Evolutionary conservation across 2,329 filamentous ascomycete species (phyloP), one percentile per base, ranked within the genome.

Genomic region (Septoria petroselini): DNA sequence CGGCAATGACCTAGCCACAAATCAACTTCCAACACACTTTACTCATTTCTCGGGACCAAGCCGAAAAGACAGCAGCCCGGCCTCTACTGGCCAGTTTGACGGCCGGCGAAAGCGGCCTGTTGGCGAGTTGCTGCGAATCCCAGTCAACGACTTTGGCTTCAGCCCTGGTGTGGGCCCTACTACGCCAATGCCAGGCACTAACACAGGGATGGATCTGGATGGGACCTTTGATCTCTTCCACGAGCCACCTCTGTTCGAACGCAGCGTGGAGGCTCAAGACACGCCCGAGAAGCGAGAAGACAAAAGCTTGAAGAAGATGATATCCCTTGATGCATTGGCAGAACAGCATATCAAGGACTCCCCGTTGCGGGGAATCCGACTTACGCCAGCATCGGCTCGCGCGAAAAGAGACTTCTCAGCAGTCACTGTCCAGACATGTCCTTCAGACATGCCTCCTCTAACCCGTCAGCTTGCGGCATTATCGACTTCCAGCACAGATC

Each of bases 261-360:
- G 61, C 12, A 58, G 58, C 35, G 61, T 62, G n/a, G 58, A 61
- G 40, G 49, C 51, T 37, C 44, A 41, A 18, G 42, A 55, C 15
- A 39, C 42, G 21, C 43, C 49, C 3, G 40, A 55, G 25, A 53
- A 56, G 27, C 59, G 54, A 29, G 45, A 52, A 9, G 50, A 53
- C 30, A 53, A 51, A 21, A 55, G 33, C 9, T 37, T 62, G 15
- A 59, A 59, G 38, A 52, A 55, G 18, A 62, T 63, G 54, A 40
- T 52, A 9, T 65, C 62, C 3, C 50, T 65, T 4, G 59, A 64
- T 38, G 62, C 60, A 12, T 42, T 65, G 48, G 58, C 62, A 33
- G 46, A 58, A 15, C 48, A 58, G 27, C 34, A 41, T 23, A 25
- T 34, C 23, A 31, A 12, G 27, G 48, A 37, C 7, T 46, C 41